A percentile compares a stretch with the other conserved stretches of the same genome.
phyloP scores from a whole-genome alignment of 1,139 yeast genomes.

The Martiniozyma asiatica region DNA sequence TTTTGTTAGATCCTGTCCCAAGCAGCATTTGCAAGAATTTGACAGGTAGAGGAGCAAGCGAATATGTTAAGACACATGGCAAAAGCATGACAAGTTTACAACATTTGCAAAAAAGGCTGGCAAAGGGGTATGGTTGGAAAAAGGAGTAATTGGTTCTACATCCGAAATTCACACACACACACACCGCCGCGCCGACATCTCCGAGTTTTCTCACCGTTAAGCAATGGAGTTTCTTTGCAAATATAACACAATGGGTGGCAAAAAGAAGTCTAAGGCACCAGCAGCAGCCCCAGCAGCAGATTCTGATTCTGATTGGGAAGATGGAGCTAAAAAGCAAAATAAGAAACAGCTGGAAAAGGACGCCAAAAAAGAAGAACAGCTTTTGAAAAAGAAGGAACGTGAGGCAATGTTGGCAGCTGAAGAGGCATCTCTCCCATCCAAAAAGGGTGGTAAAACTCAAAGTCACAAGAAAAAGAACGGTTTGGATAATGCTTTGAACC shows the following conservation, averaged over 20 bases:
- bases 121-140: no score
- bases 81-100: no score
- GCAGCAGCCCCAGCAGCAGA: conserved; percentile 33
- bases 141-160: no score
- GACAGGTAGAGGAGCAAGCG: no score
- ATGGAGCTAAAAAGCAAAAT: conserved; percentile 60
- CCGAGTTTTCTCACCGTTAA: no score
- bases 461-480: conserved; percentile 51
- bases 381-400: conserved; percentile 53
- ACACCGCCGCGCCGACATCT: no score
- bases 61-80: no score
- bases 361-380: conserved; percentile 52
- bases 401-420: conserved; percentile 51
- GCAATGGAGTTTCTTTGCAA: no score
- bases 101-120: no score
- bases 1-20: no score
- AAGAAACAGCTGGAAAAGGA: conserved; percentile 58
- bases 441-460: conserved; percentile 68
- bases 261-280: conserved; percentile 17
- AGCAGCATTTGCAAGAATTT: no score
- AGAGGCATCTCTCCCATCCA: conserved; percentile 41
- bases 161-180: no score
- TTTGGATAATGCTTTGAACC: conserved; percentile 32
- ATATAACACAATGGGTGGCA: conserved; percentile 6
- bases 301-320: conserved; percentile 54